Evolutionary conservation across 495 filamentous ascomycete species (phyloP).

Genomic region (Neohortaea acidophila): DNA sequence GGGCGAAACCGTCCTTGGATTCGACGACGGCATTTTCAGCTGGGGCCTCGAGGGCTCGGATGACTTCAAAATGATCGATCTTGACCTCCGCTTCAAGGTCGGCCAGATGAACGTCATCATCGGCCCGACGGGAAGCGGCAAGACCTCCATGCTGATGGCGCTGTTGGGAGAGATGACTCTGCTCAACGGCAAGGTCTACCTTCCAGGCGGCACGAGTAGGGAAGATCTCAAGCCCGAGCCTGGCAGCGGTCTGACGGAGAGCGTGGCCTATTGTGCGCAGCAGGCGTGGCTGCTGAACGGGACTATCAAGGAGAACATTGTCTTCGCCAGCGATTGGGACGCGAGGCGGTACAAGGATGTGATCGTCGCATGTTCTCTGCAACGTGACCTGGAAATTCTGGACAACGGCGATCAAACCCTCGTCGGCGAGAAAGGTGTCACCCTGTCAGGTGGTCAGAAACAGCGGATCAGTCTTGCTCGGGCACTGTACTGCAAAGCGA

Average conservation of each 20-base stretch:
- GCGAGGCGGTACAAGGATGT: constrained; percentile 76
- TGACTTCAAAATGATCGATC: constrained; percentile 65
- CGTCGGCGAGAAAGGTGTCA: constrained; percentile 95
- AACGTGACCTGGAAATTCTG: constrained; percentile 82
- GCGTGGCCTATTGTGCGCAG: constrained; percentile 91
- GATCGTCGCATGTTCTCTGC: constrained; percentile 79
- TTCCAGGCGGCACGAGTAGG: constrained; percentile 69
- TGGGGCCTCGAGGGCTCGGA: constrained; percentile 66
- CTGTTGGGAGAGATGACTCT: constrained; percentile 93
- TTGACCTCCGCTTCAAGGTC: constrained; percentile 61
- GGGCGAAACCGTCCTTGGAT: constrained; percentile 55
- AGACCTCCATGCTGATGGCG: constrained; percentile 91
- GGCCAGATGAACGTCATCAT: constrained; percentile 80
- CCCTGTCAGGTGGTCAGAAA: constrained; percentile 93
- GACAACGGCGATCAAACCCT: constrained; percentile 86
- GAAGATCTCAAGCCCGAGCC: constrained; percentile 70
- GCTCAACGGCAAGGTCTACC: constrained; percentile 60
- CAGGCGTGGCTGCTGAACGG: constrained; percentile 96
- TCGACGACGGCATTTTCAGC: constrained; percentile 68
- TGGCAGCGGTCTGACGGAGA: constrained; percentile 76
- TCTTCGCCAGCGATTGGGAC: constrained; percentile 75
- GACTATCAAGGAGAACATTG: constrained; percentile 90
- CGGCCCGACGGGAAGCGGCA: constrained; percentile 85
- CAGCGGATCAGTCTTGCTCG: constrained; percentile 91
- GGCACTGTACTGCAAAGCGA: constrained; percentile 82